Evolutionary conservation across 2,329 filamentous ascomycete genomes (phyloP).

Genomic region (Calonectria fujianensis): DNA sequence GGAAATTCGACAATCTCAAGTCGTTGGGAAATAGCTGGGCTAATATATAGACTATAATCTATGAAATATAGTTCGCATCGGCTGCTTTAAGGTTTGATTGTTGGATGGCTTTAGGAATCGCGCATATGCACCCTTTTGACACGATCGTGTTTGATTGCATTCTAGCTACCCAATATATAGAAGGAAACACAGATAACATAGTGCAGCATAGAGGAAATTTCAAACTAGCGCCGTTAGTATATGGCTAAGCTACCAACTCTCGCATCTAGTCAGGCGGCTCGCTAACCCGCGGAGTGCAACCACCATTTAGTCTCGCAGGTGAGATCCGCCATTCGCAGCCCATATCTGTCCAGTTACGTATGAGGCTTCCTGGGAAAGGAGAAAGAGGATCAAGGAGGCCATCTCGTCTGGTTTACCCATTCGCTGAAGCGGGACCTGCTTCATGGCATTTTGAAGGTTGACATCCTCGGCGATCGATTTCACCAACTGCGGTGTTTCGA

Average conservation of each 20-base stretch:
- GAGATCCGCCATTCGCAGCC: conserved; percentile 7
- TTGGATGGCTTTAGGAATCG: too few relatives aligned
- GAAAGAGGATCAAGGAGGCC: not conserved
- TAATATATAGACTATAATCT: not conserved
- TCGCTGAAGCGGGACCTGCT: not conserved
- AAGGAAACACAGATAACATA: not conserved
- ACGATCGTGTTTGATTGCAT: not conserved
- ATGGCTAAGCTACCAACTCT: too few relatives aligned
- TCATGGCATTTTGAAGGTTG: conserved; percentile 2
- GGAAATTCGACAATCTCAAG: conserved; percentile 49
- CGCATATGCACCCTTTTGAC: not conserved
- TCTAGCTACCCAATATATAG: not conserved
- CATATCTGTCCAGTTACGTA: not conserved
- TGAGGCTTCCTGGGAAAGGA: not conserved
- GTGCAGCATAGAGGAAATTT: not conserved
- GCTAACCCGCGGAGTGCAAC: not conserved
- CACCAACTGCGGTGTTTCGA: not conserved
- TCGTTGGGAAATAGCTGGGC: not conserved
- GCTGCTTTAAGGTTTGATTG: not conserved
- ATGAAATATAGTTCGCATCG: not conserved
- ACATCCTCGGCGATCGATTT: not conserved
- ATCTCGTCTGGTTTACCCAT: not conserved
- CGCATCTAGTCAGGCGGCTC: not conserved
- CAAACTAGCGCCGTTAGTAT: too few relatives aligned
- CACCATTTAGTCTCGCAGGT: not conserved